Evolutionary conservation across 2,329 filamentous ascomycete species (phyloP), one percentile per base, ranked within the genome.

Genomic region (Exophiala aquamarina): DNA sequence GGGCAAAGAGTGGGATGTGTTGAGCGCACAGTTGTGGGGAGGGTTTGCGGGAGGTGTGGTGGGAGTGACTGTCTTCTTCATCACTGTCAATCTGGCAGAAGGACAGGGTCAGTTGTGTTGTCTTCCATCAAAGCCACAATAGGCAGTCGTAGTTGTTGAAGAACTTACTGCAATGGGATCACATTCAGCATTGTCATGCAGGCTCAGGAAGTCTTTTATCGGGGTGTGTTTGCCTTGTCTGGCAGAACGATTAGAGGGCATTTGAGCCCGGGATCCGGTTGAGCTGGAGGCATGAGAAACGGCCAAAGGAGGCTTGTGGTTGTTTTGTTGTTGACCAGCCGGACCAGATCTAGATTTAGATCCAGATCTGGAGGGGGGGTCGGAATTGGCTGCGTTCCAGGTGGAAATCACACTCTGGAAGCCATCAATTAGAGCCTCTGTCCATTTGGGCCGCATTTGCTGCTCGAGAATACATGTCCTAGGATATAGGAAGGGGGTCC

Each of bases 71-170:
- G 28, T 26, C 37, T 15, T 49, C 49, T 32, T 55, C 52, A 43
- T 55, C 52, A 45, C 48, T 47, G 13, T 43, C 41, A n/a, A 55
- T 44, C 52, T 55, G 42, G 17, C 19, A 17, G 28, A 32, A 10
- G 3, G 15, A 21, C n/a, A n/a, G 23, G 6, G 32, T 34, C n/a
- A 34, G 32, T 7, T 18, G 32, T 14, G 32, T 34, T 14, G n/a
- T 14, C 9, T 9, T 14, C 8, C 6, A 18, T 14, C 17, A 34
- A 18, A 31, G n/a, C 28, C 28, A 31, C 28, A 31, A 31, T 9
- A 31, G 28, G n/a, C 9, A 31, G 28, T n/a, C 28, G 28, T 15
- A 15, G 32, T 11, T 35, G 32, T 15, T 18, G 14, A 13, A 17
- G 23, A 15, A 41, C 45, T 41, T 15, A 55, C 45, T 13, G 26